Percentiles rank a stretch among this genome's conserved stretches.
phyloP scores from a whole-genome alignment of 805 yeast species.

The Yarrowia osloensis region DNA sequence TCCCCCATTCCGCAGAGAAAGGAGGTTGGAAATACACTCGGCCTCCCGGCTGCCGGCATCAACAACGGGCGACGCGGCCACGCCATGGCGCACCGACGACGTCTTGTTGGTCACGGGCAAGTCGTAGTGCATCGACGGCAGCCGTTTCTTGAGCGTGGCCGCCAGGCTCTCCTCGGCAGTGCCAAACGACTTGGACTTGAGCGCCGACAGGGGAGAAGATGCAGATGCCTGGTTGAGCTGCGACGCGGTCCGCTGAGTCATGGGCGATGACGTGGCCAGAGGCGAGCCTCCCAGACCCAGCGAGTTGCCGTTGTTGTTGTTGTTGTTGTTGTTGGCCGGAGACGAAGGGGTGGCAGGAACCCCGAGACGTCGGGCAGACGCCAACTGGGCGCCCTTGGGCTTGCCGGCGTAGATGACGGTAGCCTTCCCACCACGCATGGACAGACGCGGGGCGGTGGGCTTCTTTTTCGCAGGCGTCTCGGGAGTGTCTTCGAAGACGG shows the following conservation, averaged over 20 bases:
- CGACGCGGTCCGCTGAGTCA: constrained; percentile 23
- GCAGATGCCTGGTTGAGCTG: constrained; percentile 21
- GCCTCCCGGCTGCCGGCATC: constrained; percentile 35
- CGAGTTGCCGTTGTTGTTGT: no score
- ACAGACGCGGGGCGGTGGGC: constrained; percentile 7
- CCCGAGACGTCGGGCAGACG: neutral
- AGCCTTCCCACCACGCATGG: constrained; percentile 28
- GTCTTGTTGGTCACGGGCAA: constrained; percentile 23
- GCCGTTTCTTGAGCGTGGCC: constrained; percentile 21
- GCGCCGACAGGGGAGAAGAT: constrained; percentile 16
- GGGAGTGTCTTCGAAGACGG: constrained; percentile 31
- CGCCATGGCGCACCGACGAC: neutral
- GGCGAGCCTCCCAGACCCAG: constrained; percentile 18
- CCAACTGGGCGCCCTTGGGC: neutral
- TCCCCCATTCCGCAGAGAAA: constrained; percentile 42
- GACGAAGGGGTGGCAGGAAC: neutral
- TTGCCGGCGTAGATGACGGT: constrained; percentile 18
- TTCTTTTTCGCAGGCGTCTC: constrained; percentile 22
- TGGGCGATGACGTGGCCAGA: constrained; percentile 26
- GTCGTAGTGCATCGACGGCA: constrained; percentile 15
- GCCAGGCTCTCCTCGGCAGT: constrained; percentile 24
- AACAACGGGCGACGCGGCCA: neutral
- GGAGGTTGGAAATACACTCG: constrained; percentile 44
- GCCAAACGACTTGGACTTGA: constrained; percentile 24
- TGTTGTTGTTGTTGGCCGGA: neutral